Percentiles rank a stretch among this genome's conserved stretches.
Conservation (phyloP, 2,329 filamentous ascomycete species). For the Aspergillus jensenii region DNA sequence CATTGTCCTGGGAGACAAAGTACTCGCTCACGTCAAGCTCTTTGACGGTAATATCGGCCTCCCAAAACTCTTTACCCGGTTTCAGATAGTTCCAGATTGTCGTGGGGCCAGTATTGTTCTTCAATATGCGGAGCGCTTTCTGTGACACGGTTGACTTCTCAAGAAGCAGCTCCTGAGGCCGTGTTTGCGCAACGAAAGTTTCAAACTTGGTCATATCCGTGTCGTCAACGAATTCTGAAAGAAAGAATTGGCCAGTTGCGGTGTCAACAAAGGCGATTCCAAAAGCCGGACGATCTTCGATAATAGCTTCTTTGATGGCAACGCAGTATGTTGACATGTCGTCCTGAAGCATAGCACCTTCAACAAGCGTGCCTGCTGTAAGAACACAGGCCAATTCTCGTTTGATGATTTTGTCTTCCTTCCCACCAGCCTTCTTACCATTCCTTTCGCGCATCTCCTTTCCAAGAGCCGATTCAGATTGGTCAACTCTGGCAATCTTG, state of each 20-base stretch:
- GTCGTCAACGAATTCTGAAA: slow-evolving; percentile 92
- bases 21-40: slow-evolving; percentile 80
- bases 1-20: slow-evolving; percentile 63
- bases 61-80: slow-evolving; percentile 84
- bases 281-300: slow-evolving; percentile 76
- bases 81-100: slow-evolving; percentile 96
- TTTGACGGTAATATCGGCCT: slow-evolving; percentile 74
- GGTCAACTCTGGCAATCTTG: slow-evolving; percentile 95
- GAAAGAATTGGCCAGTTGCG: slow-evolving; percentile 88
- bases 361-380: slow-evolving; percentile 88
- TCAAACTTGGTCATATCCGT: slow-evolving; percentile 94
- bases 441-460: slow-evolving; percentile 99
- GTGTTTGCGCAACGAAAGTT: slow-evolving; percentile 89
- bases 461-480: slow-evolving; percentile 90
- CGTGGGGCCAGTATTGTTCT: slow-evolving; percentile 89
- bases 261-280: slow-evolving; percentile 94
- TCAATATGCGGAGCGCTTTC: slow-evolving; percentile 88
- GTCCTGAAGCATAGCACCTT: slow-evolving; percentile 94
- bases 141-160: slow-evolving; percentile 84
- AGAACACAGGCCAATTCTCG: slow-evolving; percentile 88
- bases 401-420: slow-evolving; percentile 89
- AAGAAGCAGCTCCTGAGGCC: slow-evolving; percentile 81
- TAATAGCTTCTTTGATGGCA: slow-evolving; percentile 78
- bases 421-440: slow-evolving; percentile 52
- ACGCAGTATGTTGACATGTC: slow-evolving; percentile 97